Base-by-base conservation (phyloP, 2,329 filamentous ascomycete species). In the Rosellinia necatrix region DNA sequence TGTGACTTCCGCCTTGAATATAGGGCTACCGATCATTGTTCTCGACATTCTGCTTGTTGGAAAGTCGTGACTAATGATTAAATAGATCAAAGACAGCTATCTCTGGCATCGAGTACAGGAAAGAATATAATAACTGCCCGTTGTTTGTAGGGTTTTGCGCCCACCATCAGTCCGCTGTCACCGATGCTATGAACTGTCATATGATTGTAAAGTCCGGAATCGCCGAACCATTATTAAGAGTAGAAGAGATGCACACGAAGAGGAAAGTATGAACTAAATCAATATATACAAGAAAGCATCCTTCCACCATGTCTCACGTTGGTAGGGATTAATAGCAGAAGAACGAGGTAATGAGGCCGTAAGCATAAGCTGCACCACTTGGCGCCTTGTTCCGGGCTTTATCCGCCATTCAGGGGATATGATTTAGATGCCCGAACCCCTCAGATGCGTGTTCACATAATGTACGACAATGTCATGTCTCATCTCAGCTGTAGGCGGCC, bases 401-500 rank as follows among this genome's bases (percentile, higher is more conserved):
- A 54, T 55, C 52, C 42, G 42, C 21, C 24, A 54, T 43, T 50
- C 49, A 48, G 48, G 32, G 53, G 43, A 49, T 34, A 43, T 41
- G 38, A 49, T 57, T 38, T 49, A 59, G 27, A 62, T 51, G 30
- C 53, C 53, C 44, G 42, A 55, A 49, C 27, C 37, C 25, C 24
- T 53, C 41, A 56, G 30, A 43, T 53, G 35, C 54, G 49, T 52
- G 32, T 56, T 53, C 52, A 56, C 49, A 49, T 58, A 29, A 50
- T n/a, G n/a, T 32, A 49, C 34, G 22, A 21, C 30, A n/a, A 41
- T 22, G 24, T 10, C n/a, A 25, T 51, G 19, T 51, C 43, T 66
- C 51, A 68, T 53, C 58, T 64, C 32, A 62, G 41, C 35, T 64
- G 65, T 25, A 69, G 60, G 46, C 69, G 67, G 29, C 66, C 64